A percentile compares a stretch with the other conserved stretches of the same genome.
Conservation (phyloP, 257 asterid genomes). For the Ophiorrhiza pumila region DNA sequence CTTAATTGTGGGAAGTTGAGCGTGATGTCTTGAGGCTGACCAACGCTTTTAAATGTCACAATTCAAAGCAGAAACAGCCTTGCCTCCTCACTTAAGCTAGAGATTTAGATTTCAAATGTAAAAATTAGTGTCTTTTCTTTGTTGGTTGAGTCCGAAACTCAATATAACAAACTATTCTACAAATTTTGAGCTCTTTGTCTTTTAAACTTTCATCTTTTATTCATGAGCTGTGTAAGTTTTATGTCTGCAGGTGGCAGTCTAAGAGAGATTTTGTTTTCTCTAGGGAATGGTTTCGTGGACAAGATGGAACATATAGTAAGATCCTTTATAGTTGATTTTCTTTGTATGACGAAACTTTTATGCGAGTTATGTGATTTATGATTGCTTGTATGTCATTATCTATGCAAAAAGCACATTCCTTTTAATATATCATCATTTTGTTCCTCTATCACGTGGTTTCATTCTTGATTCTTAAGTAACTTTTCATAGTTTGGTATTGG, state of each 20-base stretch:
- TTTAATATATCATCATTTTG: neutral
- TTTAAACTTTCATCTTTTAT: slow-evolving; percentile 17
- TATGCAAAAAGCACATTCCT: neutral
- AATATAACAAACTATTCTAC: neutral
- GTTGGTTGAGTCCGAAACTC: neutral
- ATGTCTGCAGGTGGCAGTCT: slow-evolving; percentile 76
- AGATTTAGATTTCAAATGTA: neutral
- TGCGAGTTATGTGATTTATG: neutral
- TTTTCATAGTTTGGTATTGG: neutral
- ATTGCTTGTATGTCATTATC: neutral
- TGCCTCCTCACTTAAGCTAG: neutral
- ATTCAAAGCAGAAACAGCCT: neutral
- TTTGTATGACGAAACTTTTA: neutral
- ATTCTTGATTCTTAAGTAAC: neutral
- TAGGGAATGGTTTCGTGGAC: slow-evolving; percentile 96
- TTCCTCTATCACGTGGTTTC: neutral
- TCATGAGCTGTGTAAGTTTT: slow-evolving; percentile 9
- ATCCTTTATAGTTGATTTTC: slow-evolving; percentile 11
- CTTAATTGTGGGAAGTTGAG: neutral
- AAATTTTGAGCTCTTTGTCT: slow-evolving; percentile 21
- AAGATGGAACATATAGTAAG: slow-evolving; percentile 98
- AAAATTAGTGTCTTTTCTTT: neutral
- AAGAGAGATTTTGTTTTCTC: slow-evolving; percentile 93
- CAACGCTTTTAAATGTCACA: neutral
- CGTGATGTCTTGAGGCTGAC: neutral